Percentiles rank a stretch among this genome's conserved stretches.
Conservation (phyloP, 495 filamentous ascomycete species). For the Thozetella sp. region DNA sequence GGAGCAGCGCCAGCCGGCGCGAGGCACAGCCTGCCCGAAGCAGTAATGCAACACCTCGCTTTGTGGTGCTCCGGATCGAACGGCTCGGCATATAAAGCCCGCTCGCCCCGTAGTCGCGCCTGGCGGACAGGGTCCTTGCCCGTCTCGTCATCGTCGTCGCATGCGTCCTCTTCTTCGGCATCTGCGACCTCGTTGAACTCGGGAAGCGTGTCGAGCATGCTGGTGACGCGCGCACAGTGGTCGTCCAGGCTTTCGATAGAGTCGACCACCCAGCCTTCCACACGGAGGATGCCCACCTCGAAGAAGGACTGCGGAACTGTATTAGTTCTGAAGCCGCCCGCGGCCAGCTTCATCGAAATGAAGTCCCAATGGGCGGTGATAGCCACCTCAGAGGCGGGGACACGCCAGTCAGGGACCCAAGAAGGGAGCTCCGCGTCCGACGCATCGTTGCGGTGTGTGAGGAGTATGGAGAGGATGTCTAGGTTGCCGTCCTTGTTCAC, state of each 20-base stretch:
- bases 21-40: not conserved
- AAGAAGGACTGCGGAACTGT: not conserved
- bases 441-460: not conserved
- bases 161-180: not conserved
- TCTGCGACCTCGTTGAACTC: not conserved
- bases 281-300: not conserved
- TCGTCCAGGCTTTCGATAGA: not conserved
- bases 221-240: not conserved
- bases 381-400: not conserved
- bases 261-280: constrained; percentile 1
- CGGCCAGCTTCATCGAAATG: not conserved
- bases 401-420: not conserved
- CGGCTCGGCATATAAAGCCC: not conserved
- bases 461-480: not conserved
- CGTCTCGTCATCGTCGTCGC: not conserved
- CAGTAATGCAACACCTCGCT: not conserved
- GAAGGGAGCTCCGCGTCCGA: not conserved
- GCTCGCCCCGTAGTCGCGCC: not conserved
- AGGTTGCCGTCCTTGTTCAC: not conserved
- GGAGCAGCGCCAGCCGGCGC: not conserved
- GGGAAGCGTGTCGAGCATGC: not conserved
- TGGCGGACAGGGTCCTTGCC: not conserved
- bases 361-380: not conserved
- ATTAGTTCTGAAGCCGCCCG: not conserved
- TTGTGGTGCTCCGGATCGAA: not conserved